Percentiles rank a stretch among this genome's conserved stretches.
phyloP scores from a whole-genome alignment of 768 basidiomycete species.

The Mycena pura region DNA sequence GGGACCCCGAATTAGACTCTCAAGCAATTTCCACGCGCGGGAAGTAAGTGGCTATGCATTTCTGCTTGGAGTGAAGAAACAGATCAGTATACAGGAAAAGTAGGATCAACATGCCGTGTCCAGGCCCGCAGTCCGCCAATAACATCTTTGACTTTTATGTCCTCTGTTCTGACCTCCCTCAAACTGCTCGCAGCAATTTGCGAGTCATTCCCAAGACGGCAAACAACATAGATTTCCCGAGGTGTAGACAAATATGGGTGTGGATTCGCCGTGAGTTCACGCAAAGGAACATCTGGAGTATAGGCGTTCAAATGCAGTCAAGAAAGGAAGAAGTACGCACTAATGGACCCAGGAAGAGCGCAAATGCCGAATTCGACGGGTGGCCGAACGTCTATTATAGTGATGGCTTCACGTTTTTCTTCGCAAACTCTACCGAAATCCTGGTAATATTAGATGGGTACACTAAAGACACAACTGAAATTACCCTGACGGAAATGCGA shows the following conservation, averaged over 20 bases:
- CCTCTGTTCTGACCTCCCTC: slow-evolving; percentile 39
- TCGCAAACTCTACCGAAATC: slow-evolving; percentile 29
- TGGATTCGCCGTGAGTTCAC: slow-evolving; percentile 68
- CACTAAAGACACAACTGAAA: neutral
- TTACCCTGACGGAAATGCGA: slow-evolving; percentile 55
- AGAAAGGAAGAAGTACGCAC: slow-evolving; percentile 49
- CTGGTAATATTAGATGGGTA: slow-evolving; percentile 18
- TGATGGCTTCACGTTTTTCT: slow-evolving; percentile 25
- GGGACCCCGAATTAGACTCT: slow-evolving; percentile 48
- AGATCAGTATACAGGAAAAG: slow-evolving; percentile 80
- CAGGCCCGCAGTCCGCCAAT: slow-evolving; percentile 86
- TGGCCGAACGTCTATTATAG: slow-evolving; percentile 82
- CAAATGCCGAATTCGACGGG: slow-evolving; percentile 87
- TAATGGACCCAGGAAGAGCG: slow-evolving; percentile 72
- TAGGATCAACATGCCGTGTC: slow-evolving; percentile 73
- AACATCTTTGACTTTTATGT: slow-evolving; percentile 63
- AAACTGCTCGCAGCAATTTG: slow-evolving; percentile 82
- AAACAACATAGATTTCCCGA: slow-evolving; percentile 65
- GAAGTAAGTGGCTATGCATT: slow-evolving; percentile 4
- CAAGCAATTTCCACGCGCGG: slow-evolving; percentile 49
- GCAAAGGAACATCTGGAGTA: slow-evolving; percentile 74
- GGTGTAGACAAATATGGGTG: slow-evolving; percentile 42
- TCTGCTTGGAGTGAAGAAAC: neutral
- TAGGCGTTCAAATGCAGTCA: slow-evolving; percentile 7
- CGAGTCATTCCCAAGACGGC: slow-evolving; percentile 92